These are phyloP conservation scores for Lotus japonicus DNA, from an alignment of 306 rosid species.

Conservation along the genomic window DNA sequence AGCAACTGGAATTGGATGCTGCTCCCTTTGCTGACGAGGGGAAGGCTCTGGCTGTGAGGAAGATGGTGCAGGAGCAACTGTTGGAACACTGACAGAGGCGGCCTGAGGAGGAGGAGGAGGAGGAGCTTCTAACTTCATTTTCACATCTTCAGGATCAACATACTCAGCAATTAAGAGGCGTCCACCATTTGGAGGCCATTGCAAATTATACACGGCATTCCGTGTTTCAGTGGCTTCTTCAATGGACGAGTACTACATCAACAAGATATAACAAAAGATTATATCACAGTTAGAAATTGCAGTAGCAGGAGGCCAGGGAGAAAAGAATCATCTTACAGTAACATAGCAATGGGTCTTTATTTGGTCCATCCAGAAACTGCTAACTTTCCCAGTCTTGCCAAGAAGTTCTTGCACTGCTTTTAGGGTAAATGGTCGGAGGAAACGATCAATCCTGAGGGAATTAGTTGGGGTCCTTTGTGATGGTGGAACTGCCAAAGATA, in stretches of 20 bases:
- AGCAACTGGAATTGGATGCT: slow-evolving; percentile 23
- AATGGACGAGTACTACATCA: slow-evolving; percentile 64
- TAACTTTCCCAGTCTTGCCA: slow-evolving; percentile 72
- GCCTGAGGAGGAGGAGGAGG: slow-evolving; percentile 33
- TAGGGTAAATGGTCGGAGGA: slow-evolving; percentile 93
- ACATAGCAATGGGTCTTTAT: slow-evolving; percentile 98
- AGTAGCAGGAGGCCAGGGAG: neutral
- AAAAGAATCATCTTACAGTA: slow-evolving; percentile 51
- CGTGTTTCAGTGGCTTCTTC: slow-evolving; percentile 89
- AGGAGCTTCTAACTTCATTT: slow-evolving; percentile 56
- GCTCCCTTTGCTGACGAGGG: slow-evolving; percentile 38
- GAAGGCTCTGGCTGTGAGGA: slow-evolving; percentile 41
- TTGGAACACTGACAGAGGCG: slow-evolving; percentile 44
- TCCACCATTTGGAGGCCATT: slow-evolving; percentile 98
- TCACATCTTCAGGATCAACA: slow-evolving; percentile 89
- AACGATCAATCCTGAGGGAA: slow-evolving; percentile 78
- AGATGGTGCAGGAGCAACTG: slow-evolving; percentile 38
- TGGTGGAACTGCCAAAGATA: slow-evolving; percentile 69
- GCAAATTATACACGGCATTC: slow-evolving; percentile 83
- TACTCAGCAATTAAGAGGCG: slow-evolving; percentile 75
- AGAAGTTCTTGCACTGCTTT: slow-evolving; percentile 96
- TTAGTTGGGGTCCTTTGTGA: slow-evolving; percentile 66
- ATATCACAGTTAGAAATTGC: neutral
- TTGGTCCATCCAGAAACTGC: slow-evolving; percentile 97
- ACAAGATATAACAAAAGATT: slow-evolving; percentile 1